Base-by-base conservation (phyloP, 768 basidiomycete genomes). In the Xanthoconium stramineum region DNA sequence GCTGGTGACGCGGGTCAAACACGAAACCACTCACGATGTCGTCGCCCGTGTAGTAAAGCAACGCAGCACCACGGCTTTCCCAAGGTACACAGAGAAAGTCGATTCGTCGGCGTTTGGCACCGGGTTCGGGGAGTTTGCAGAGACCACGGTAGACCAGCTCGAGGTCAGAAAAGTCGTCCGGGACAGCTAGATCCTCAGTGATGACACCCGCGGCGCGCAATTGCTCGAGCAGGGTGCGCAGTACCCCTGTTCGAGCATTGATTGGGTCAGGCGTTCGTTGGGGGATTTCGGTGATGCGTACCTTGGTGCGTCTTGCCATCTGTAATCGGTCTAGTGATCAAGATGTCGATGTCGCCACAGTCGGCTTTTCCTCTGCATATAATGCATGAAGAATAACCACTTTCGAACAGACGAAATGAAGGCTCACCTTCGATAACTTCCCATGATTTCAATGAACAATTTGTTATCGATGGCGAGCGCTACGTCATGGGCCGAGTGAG, bases 41-140 rank as follows among this genome's bases (percentile, higher is more conserved):
- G 65, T 96, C 94, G 3, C 94, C 94, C 1, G 94, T 96, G 67
- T 93, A 97, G 70, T 97, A 97, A n/a, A 97, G 72, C 50, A 94
- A 71, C 0, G 94, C 93, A 2, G 89, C 94, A 0, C 94, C 95
- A 64, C 86, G 81, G 29, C 79, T 82, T 50, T 74, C 71, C 81
- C 86, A 94, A 1, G 94, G 92, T 1, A 95, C 83, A 17, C 84
- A 84, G 32, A 97, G 74, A 58, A 95, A 86, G 65, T 96, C 94
- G 39, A 98, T 92, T 42, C 94, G 75, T 30, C 94, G 78, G 49
- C 75, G 67, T n/a, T 79, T 80, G 33, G 75, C 76, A 5, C 75
- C 71, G 9, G 74, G 70, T 40, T 72, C 68, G 15, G 83, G 83
- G 4, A 86, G 63, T 37, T 74, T 77, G 61, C 94, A 92, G 1